A percentile compares a stretch with the other conserved stretches of the same genome.
Conservation (phyloP, 2,329 filamentous ascomycete species). For the Amesomyces nigricolor region DNA sequence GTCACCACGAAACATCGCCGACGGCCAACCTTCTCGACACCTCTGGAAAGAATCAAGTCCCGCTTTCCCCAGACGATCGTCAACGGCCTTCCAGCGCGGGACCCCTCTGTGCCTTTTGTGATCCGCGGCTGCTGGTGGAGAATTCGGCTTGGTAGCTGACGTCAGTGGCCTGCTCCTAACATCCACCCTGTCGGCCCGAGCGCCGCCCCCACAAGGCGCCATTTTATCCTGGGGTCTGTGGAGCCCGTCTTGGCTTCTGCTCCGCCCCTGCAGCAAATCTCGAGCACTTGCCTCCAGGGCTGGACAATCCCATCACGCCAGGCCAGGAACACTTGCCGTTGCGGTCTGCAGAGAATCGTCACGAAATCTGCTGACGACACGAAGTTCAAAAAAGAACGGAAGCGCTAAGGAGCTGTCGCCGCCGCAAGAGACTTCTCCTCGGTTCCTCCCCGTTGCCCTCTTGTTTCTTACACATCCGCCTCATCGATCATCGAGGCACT, state of each 20-base stretch:
- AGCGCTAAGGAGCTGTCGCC: background rate
- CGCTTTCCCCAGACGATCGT: background rate
- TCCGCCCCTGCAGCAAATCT: slow-evolving; percentile 4
- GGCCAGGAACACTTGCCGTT: background rate
- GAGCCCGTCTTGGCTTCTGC: background rate
- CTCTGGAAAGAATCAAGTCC: background rate
- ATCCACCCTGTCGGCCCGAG: background rate
- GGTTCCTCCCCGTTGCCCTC: too few relatives aligned
- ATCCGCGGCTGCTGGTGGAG: background rate
- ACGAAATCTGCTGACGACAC: background rate
- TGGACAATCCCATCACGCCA: background rate
- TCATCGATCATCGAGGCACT: background rate
- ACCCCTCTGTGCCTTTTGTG: background rate
- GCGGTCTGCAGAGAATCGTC: background rate
- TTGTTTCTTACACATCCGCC: too few relatives aligned
- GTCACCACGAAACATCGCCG: background rate
- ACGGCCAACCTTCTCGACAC: background rate
- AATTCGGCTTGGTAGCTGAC: slow-evolving; percentile 2
- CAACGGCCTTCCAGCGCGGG: background rate
- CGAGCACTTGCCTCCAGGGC: background rate
- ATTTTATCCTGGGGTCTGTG: slow-evolving; percentile 2
- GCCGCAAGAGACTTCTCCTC: too few relatives aligned
- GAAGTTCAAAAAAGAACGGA: background rate
- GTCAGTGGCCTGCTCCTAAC: slow-evolving; percentile 9
- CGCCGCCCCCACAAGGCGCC: slow-evolving; percentile 8